phyloP scores from a whole-genome alignment of 2,329 filamentous ascomycete species.

The Ophiostoma triangulosporum region DNA sequence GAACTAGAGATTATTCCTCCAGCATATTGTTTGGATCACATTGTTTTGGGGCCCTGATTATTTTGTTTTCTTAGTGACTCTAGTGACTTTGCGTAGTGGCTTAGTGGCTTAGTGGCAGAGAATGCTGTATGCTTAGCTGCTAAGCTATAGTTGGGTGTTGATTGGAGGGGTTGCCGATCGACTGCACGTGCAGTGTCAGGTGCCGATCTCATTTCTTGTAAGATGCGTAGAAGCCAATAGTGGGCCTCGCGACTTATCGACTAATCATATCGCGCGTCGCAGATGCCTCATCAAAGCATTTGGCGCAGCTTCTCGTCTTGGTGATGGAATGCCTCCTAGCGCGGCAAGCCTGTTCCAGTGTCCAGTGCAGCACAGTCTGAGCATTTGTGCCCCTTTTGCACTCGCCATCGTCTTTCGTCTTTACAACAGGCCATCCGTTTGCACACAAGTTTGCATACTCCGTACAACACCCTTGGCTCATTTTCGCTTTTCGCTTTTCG shows the following conservation, averaged over 20 bases:
- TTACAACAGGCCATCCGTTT: background rate
- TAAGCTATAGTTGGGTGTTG: background rate
- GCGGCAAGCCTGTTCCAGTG: conserved; percentile 4
- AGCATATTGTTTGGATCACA: no score
- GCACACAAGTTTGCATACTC: no score
- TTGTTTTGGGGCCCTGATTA: no score
- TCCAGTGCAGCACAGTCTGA: background rate
- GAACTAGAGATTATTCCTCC: no score
- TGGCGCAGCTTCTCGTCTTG: conserved; percentile 1
- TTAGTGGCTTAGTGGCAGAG: background rate
- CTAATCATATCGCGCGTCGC: background rate
- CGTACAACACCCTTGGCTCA: background rate
- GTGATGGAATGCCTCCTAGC: conserved; percentile 8
- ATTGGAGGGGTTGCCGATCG: background rate
- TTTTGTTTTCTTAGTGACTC: no score
- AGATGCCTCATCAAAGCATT: background rate
- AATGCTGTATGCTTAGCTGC: background rate
- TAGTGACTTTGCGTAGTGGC: no score
- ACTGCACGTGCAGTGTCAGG: background rate
- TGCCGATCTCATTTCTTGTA: no score
- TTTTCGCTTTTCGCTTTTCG: fast-evolving
- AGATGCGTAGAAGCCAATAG: background rate
- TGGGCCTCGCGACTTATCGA: background rate
- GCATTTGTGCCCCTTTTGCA: background rate
- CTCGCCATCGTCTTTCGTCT: background rate